phyloP scores from a whole-genome alignment of 2,329 filamentous ascomycete genomes.

The Sclerotinia spermophila region DNA sequence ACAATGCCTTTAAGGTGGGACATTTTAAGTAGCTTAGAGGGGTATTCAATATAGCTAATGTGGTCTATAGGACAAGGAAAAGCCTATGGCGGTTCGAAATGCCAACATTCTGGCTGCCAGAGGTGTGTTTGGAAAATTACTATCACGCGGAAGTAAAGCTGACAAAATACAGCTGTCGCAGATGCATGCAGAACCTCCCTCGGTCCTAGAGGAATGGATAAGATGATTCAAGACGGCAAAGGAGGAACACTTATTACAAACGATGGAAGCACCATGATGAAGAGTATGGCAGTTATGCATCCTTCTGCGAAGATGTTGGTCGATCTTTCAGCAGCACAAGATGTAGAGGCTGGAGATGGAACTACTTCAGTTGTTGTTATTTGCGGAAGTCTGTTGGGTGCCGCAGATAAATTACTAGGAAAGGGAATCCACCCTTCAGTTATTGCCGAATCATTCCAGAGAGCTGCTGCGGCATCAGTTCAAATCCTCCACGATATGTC shows the following conservation, averaged over 20 bases:
- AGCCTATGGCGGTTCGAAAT: slow-evolving; percentile 93
- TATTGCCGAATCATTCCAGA: slow-evolving; percentile 96
- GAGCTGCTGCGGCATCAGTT: slow-evolving; percentile 85
- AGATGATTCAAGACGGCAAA: slow-evolving; percentile 62
- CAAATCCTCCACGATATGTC: slow-evolving; percentile 93
- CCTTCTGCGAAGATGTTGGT: slow-evolving; percentile 99
- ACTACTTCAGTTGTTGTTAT: slow-evolving; percentile 98
- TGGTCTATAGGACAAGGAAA: slow-evolving; percentile 71
- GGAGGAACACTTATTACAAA: slow-evolving; percentile 99
- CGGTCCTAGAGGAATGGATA: slow-evolving; percentile 32
- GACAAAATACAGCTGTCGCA: slow-evolving; percentile 67
- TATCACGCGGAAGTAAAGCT: slow-evolving; percentile 26
- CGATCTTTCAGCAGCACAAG: slow-evolving; percentile 92
- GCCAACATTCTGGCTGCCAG: slow-evolving; percentile 96
- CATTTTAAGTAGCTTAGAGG: slow-evolving; percentile 23
- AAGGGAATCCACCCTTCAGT: slow-evolving; percentile 98
- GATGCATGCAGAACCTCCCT: slow-evolving; percentile 97
- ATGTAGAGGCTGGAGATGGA: slow-evolving; percentile 97
- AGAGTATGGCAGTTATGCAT: slow-evolving; percentile 98
- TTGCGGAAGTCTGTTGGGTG: slow-evolving; percentile 88
- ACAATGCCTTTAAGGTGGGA: slow-evolving; percentile 59
- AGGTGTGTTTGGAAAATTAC: slow-evolving; percentile 53
- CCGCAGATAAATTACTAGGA: slow-evolving; percentile 81
- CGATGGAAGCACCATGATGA: slow-evolving; percentile 98
- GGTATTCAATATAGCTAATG: slow-evolving; percentile 30